phyloP scores from a whole-genome alignment of 202 grass and related monocot genomes.

The Sporobolus alterniflorus region DNA sequence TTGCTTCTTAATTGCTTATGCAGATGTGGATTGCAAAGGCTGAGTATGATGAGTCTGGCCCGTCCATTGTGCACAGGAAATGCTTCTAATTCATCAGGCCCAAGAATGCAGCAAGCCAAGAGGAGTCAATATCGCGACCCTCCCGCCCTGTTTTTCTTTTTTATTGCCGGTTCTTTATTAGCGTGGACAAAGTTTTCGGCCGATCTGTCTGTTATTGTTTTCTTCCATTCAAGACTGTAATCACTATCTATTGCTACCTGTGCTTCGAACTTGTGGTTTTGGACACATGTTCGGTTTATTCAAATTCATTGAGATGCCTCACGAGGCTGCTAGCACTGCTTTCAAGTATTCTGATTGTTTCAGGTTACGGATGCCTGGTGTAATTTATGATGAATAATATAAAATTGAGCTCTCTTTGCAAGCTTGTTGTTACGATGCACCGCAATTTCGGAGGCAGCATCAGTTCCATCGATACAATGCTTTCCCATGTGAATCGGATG shows the following conservation, averaged over 20 bases:
- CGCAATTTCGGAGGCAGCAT: neutral
- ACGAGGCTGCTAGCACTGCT: constrained; percentile 50
- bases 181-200: constrained; percentile 57
- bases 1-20: constrained; percentile 19
- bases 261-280: constrained; percentile 67
- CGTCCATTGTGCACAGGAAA: constrained; percentile 98
- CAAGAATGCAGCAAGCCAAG: constrained; percentile 59
- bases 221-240: constrained; percentile 62
- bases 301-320: constrained; percentile 66
- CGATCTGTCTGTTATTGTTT: constrained; percentile 33
- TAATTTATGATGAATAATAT: constrained; percentile 57
- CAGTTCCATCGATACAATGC: neutral
- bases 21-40: constrained; percentile 99
- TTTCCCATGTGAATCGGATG: neutral
- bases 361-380: constrained; percentile 32
- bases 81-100: constrained; percentile 79
- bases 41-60: constrained; percentile 94
- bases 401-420: neutral
- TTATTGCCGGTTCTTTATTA: constrained; percentile 60
- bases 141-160: constrained; percentile 50
- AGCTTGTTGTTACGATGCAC: neutral
- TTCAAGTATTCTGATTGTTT: constrained; percentile 40
- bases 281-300: constrained; percentile 66
- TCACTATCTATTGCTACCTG: constrained; percentile 52
- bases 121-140: constrained; percentile 52